Percentiles rank a stretch among this genome's conserved stretches.
Conservation (phyloP, 345 rosid genomes). For the Rubroshorea leprosula region DNA sequence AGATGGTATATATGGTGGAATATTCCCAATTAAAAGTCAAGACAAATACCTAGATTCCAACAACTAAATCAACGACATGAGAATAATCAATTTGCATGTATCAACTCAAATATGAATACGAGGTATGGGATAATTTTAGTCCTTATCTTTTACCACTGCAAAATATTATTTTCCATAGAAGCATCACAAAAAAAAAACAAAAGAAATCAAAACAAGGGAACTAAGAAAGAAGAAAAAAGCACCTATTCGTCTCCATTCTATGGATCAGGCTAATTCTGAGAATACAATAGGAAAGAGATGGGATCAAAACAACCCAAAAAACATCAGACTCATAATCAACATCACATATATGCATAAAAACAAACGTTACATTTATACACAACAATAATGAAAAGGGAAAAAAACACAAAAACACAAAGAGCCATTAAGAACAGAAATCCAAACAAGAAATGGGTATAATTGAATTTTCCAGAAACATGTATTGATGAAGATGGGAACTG, state of each 20-base stretch:
- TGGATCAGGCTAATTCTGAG: background rate
- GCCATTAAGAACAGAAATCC: too few relatives aligned
- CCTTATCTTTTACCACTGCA: background rate
- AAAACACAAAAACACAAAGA: background rate
- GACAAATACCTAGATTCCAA: constrained; percentile 17
- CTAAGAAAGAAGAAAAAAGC: background rate
- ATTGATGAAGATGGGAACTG: background rate
- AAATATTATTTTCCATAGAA: background rate
- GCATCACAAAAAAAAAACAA: background rate
- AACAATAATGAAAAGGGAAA: background rate
- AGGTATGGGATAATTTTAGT: background rate
- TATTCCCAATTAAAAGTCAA: constrained; percentile 30
- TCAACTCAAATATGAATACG: too few relatives aligned
- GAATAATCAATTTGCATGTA: background rate
- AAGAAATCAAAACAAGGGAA: too few relatives aligned
- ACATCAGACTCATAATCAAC: too few relatives aligned
- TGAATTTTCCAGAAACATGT: background rate
- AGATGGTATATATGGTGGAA: constrained; percentile 31
- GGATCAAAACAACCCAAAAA: background rate
- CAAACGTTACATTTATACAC: background rate
- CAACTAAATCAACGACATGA: constrained; percentile 23
- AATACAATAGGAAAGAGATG: background rate
- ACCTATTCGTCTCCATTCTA: background rate
- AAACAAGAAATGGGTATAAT: background rate
- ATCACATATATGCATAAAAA: too few relatives aligned